Conservation (phyloP, 805 yeast species). For the Zygosaccharomyces kombuchaensis region DNA sequence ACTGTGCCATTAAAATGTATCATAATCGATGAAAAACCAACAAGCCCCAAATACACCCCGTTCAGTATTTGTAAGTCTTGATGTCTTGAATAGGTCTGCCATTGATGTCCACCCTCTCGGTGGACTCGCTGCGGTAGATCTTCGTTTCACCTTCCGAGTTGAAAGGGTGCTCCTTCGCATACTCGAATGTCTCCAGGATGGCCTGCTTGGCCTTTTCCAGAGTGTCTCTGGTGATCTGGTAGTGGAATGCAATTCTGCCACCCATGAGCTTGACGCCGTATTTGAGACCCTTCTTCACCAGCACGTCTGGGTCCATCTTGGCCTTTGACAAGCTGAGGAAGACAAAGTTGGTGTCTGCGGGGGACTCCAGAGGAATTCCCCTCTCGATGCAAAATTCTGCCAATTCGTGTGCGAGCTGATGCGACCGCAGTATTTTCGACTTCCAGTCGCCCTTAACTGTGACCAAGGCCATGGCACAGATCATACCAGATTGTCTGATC, state of each 20-base stretch:
- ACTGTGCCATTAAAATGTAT: conserved; percentile 21
- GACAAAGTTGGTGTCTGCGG: conserved; percentile 81
- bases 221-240: conserved; percentile 53
- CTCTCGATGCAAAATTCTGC: conserved; percentile 49
- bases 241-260: conserved; percentile 77
- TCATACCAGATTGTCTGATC: conserved; percentile 79
- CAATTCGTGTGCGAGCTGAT: conserved; percentile 46
- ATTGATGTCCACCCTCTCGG: conserved; percentile 31
- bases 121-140: conserved; percentile 41
- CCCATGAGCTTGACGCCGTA: conserved; percentile 63
- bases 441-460: conserved; percentile 74
- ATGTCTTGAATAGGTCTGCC: conserved; percentile 32
- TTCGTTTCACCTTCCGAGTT: conserved; percentile 45
- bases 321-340: conserved; percentile 57
- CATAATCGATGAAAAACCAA: neutral
- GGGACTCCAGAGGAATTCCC: conserved; percentile 60
- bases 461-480: conserved; percentile 73
- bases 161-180: conserved; percentile 52
- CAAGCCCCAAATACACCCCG: conserved; percentile 10
- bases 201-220: conserved; percentile 55
- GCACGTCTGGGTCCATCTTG: conserved; percentile 51
- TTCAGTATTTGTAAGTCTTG: conserved; percentile 33
- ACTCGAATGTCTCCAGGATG: conserved; percentile 51
- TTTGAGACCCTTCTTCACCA: conserved; percentile 53
- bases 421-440: conserved; percentile 45